Base-by-base conservation (phyloP, 2,329 filamentous ascomycete genomes). In the Fusarium redolens region DNA sequence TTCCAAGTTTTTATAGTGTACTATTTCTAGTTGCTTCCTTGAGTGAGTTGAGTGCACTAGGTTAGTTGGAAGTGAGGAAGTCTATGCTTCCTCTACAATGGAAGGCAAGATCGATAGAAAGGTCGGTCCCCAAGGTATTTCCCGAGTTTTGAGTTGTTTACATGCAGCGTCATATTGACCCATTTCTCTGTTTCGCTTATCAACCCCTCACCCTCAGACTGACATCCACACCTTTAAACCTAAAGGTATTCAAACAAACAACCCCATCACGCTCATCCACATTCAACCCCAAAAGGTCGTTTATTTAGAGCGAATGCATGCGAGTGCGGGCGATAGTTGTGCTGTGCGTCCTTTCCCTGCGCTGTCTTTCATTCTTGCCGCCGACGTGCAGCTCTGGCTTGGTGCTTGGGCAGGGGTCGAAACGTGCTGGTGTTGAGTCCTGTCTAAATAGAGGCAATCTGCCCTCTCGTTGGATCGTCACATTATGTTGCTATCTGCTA, bases 101-200 rank as follows among this genome's bases (percentile, higher is more conserved):
- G 30, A 47, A 67, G 31, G 38, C 28, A 45, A 18, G 15, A 45
- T 55, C 12, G 18, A 41, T 41, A 14, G 25, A 33, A 31, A 38
- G 56, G 44, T 22, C 15, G 28, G 31, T 11, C n/a, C 33, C 41
- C 48, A 30, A 35, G 5, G 30, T 25, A 35, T 25, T 44, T 51
- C 13, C 14, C n/a, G 33, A 54, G 37, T 63, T 50, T 69, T 64
- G 66, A 52, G 56, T 63, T 72, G 69, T 66, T 70, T 72, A 60
- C 65, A 60, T 51, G 28, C 60, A 65, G 72, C 71, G 71, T 73
- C 71, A 73, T 73, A 38, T 64, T 73, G 67, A 72, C 56, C 51
- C 71, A 51, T 67, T 67, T 43, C 47, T 40, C 51, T 51, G 55
- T 69, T 61, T 69, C 66, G 44, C 47, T 51, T 64, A 61, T 54